A percentile compares a stretch with the other conserved stretches of the same genome.
Conservation (phyloP, 108 stramenopile species). For the Nannochloropsis salina region DNA sequence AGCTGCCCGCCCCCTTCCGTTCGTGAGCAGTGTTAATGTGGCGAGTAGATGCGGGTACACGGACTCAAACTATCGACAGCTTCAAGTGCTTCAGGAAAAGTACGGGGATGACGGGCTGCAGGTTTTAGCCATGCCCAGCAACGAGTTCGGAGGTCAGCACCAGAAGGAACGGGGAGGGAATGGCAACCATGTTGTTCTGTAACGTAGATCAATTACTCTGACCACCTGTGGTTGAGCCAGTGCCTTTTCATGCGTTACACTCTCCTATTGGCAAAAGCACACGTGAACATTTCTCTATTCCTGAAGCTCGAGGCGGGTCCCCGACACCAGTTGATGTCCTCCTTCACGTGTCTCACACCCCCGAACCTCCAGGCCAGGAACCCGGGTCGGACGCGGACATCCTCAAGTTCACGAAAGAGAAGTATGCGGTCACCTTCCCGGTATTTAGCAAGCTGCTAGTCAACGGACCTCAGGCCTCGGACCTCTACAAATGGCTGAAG, state of each 20-base stretch:
- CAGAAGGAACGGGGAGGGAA: too few species aligned
- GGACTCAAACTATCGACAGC: neutral
- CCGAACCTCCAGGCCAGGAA: neutral
- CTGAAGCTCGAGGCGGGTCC: too few species aligned
- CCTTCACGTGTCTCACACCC: too few species aligned
- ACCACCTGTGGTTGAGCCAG: too few species aligned
- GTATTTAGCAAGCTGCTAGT: constrained; percentile 12
- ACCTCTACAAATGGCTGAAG: neutral
- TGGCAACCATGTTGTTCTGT: too few species aligned
- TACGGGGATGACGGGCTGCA: neutral
- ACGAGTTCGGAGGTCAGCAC: neutral
- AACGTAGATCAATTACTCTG: too few species aligned
- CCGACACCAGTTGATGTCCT: too few species aligned
- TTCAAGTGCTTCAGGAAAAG: neutral
- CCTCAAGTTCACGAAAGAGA: neutral
- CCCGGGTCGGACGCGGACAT: neutral
- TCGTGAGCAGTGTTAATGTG: neutral
- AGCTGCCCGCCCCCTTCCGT: neutral
- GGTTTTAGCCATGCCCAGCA: neutral
- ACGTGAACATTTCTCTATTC: too few species aligned
- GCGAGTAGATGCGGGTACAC: neutral
- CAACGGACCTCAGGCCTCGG: neutral
- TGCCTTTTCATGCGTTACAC: too few species aligned
- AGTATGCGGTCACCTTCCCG: neutral
- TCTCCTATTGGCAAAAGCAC: too few species aligned